These are phyloP conservation scores for Spergularia marina DNA, from an alignment of 148 eudicot species.

Conservation along the genomic window DNA sequence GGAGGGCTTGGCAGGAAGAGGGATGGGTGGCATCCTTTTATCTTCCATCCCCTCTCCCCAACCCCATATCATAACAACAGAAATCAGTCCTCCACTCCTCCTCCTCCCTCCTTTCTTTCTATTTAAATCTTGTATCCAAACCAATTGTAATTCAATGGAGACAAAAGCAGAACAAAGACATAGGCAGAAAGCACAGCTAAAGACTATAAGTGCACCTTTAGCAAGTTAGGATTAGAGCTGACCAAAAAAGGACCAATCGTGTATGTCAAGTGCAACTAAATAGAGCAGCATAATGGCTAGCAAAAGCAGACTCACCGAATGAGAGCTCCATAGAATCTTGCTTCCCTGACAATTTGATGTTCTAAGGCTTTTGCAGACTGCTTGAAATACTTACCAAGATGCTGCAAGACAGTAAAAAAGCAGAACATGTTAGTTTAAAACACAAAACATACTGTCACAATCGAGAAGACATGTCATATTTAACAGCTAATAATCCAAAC, in stretches of 20 bases:
- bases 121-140: background rate
- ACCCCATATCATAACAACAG: background rate
- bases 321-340: slow-evolving; percentile 96
- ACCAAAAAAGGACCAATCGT: background rate
- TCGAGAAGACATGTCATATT: background rate
- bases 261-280: background rate
- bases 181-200: background rate
- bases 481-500: background rate
- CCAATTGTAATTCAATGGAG: background rate
- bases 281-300: background rate
- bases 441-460: background rate
- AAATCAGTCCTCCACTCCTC: background rate
- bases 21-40: background rate
- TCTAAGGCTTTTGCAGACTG: slow-evolving; percentile 96
- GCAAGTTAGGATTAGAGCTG: background rate
- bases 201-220: background rate
- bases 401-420: slow-evolving; percentile 43
- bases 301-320: slow-evolving; percentile 59
- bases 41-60: background rate
- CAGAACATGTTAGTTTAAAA: background rate
- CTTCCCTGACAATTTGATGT: slow-evolving; percentile 84
- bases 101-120: background rate
- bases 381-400: slow-evolving; percentile 89
- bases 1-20: background rate
- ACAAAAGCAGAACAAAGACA: background rate